Base-by-base conservation (phyloP, 495 filamentous ascomycete species). In the Penicillium egyptiacum region DNA sequence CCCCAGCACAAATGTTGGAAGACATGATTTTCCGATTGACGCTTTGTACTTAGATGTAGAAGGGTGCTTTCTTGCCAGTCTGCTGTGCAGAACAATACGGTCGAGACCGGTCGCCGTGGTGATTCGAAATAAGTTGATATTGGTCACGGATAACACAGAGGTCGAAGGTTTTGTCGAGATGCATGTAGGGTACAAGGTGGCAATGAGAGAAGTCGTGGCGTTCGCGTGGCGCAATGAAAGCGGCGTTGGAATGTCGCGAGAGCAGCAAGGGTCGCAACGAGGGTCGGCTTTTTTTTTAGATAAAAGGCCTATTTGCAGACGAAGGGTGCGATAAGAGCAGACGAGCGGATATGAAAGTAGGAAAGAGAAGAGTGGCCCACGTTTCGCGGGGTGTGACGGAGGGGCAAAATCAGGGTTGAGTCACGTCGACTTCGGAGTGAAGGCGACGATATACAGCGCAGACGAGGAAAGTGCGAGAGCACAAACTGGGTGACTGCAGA, bases 1-100 rank as follows among this genome's bases (percentile, higher is more conserved):
- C 61, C 66, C 66, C 60, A 60, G 61, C 53, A 55, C 56, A 48
- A 54, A 58, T 44, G 53, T 43, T 28, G 28, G 39, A 60, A 62
- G 58, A 68, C 74, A 77, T 77, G 40, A 39, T 31, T 65, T 25
- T 63, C 17, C 23, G 53, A 37, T 53, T 31, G 30, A 28, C 7
- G 35, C 11, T 39, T 41, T 55, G 23, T 26, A 25, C 22, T 54
- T 53, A 56, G 28, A 30, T 46, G 17, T 50, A 45, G 25, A 44
- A 30, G 45, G 44, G 43, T 50, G 33, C 54, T 42, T 45, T 47
- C 47, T 50, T 52, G 40, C 50, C 22, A 28, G 50, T 52, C 41
- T 43, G 50, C 23, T 28, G 35, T n/a, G 30, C 3, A 23, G 10
- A 19, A 33, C 50, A 45, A 14, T 26, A 25, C 17, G 14, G 44